Conservation (phyloP, 345 rosid genomes). For the Pistacia integerrima region DNA sequence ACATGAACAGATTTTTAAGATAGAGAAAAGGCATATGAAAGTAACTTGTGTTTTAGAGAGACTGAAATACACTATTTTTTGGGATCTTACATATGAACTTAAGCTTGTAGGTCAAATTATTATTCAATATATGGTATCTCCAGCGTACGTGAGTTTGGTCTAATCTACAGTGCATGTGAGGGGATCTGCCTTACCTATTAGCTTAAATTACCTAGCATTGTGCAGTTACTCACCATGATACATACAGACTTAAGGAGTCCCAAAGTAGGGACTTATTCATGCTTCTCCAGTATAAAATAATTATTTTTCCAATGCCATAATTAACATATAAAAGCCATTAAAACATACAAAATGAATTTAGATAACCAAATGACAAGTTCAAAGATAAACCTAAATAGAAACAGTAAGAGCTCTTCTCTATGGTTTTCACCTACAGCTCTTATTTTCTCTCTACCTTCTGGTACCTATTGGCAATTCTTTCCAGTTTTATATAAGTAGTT, state of each 20-base stretch:
- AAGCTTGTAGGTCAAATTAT: background rate
- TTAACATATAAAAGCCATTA: no score
- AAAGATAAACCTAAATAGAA: background rate
- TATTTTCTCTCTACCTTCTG: background rate
- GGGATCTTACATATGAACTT: background rate
- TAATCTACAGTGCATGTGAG: background rate
- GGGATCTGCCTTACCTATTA: background rate
- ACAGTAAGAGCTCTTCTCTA: background rate
- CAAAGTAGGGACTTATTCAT: slow-evolving; percentile 1
- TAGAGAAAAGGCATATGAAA: background rate
- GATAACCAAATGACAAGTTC: background rate
- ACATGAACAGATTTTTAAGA: background rate
- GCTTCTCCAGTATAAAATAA: background rate
- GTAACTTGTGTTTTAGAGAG: background rate
- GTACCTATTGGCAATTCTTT: background rate
- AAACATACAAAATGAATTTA: background rate
- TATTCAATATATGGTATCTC: background rate
- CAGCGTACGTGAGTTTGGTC: background rate
- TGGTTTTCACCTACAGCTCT: background rate
- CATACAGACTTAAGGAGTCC: background rate
- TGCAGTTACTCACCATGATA: background rate
- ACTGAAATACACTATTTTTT: background rate
- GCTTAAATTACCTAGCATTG: no score
- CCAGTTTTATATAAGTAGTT: background rate
- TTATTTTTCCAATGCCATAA: background rate